These are phyloP conservation scores for Stagonosporopsis cucurbitacearum DNA, from an alignment of 2,329 filamentous ascomycete species.

Conservation along the genomic window DNA sequence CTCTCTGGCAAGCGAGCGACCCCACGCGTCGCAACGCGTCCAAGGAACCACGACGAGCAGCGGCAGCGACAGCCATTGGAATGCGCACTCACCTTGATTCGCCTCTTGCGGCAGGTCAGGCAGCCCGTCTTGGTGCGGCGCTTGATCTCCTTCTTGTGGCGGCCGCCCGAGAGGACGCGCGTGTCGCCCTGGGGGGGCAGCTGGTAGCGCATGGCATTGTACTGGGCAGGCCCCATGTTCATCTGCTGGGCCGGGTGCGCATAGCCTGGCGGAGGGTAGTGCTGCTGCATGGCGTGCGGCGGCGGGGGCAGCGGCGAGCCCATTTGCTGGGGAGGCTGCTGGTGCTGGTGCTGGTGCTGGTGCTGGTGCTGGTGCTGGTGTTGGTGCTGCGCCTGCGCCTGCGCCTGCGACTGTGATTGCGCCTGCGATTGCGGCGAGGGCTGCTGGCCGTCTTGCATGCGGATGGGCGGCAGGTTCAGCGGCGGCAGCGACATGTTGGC, in stretches of 20 bases:
- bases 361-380: conserved; percentile 54
- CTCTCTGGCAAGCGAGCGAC: conserved; percentile 16
- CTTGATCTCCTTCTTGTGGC: conserved; percentile 77
- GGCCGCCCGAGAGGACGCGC: conserved; percentile 65
- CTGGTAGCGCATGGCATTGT: conserved; percentile 59
- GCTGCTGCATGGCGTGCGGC: conserved; percentile 58
- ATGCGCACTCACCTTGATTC: conserved; percentile 69
- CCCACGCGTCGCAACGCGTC: conserved; percentile 35
- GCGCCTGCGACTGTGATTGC: conserved; percentile 40
- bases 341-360: conserved; percentile 46
- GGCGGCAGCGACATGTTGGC: conserved; percentile 54
- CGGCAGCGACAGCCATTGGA: conserved; percentile 29
- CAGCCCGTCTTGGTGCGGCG: conserved; percentile 77
- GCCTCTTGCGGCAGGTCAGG: conserved; percentile 62
- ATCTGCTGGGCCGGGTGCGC: conserved; percentile 56
- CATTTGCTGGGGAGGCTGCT: conserved; percentile 52
- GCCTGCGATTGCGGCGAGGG: conserved; percentile 42
- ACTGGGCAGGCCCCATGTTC: conserved; percentile 57
- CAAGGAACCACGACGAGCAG: conserved; percentile 20
- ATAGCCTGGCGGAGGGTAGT: conserved; percentile 57
- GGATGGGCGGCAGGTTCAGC: conserved; percentile 59
- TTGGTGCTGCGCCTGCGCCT: conserved; percentile 45
- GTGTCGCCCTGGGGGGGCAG: conserved; percentile 58
- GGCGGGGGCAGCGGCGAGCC: conserved; percentile 62
- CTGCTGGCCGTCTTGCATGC: conserved; percentile 55